Evolutionary conservation across 176 grass and related monocot genomes (phyloP), one percentile per base, ranked within the genome.

Genomic region (Phyllostachys edulis): DNA sequence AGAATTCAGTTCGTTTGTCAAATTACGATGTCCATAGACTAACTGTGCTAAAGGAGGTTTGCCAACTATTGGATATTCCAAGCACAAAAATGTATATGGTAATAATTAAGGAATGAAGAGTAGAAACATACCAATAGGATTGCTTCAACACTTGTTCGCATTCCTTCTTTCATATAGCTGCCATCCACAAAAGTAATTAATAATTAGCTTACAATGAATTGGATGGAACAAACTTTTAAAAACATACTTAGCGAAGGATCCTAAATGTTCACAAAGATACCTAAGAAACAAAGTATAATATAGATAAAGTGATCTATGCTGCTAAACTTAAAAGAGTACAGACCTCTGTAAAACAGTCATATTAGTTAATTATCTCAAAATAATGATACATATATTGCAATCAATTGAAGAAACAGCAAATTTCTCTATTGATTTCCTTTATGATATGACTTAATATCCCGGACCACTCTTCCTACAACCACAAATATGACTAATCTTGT

Each of bases 141-240:
- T 52, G 93, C 96, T 59, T 99, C 96, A 74, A 99, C 96, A 85
- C 96, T 99, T 67, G 93, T 99, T 27, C 96, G 71, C 91, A 99
- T 99, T 34, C 96, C 96, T 87, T 99, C 96, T 89, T 99, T 99
- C 93, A 95, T 99, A 73, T 99, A 99, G 88, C 96, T 99, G 88
- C 11, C 64, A 89, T 83, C 61, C 15, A 72, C 20, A 78, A 21
- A 85, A 75, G 20, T 24, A 75, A 70, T 24, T 63, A 74, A 9
- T 44, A 61, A 18, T 74, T 73, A 55, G 57, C 20, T 81, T 74
- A 63, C 5, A 18, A 21, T 42, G 20, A 20, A 77, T 6, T 47
- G 11, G 13, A 63, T 18, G 20, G 51, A 37, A 87, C 1, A 54
- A 77, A 2, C 42, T 84, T 9, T 29, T 69, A 85, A 56, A 81